phyloP scores from a whole-genome alignment of 2,329 filamentous ascomycete genomes.

The Coniochaeta sp. region DNA sequence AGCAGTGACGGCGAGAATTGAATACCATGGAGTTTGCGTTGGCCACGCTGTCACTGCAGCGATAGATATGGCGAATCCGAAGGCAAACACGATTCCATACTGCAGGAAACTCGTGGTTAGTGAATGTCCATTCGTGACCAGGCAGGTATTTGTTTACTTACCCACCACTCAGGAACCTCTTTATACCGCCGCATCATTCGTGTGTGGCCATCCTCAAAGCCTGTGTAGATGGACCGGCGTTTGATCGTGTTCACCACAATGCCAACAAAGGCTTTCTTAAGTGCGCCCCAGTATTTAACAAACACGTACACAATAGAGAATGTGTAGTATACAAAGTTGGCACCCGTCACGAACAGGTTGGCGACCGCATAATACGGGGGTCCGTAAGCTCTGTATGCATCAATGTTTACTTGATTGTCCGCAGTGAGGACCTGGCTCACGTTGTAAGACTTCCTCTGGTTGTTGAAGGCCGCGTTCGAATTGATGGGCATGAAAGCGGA shows the following conservation, averaged over 20 bases:
- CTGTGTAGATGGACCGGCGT: constrained; percentile 31
- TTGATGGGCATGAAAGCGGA: constrained; percentile 41
- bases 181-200: constrained; percentile 33
- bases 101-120: constrained; percentile 8
- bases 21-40: constrained; percentile 30
- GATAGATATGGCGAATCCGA: constrained; percentile 34
- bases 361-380: constrained; percentile 35
- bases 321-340: constrained; percentile 35
- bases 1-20: constrained; percentile 35
- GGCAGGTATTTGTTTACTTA: background rate
- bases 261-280: constrained; percentile 27
- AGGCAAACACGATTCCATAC: constrained; percentile 29
- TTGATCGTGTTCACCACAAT: constrained; percentile 19
- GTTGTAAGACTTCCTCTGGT: constrained; percentile 30
- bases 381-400: constrained; percentile 32
- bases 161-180: constrained; percentile 43
- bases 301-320: constrained; percentile 35
- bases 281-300: constrained; percentile 30
- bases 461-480: constrained; percentile 35
- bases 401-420: constrained; percentile 27
- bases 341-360: constrained; percentile 30
- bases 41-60: constrained; percentile 36
- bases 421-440: constrained; percentile 21
- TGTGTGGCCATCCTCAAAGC: constrained; percentile 33
- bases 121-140: background rate